A percentile compares a stretch with the other conserved stretches of the same genome.
These are phyloP conservation scores for Apiotrichum laibachii DNA, from an alignment of 1,284 basidiomycete species.

Conservation along the genomic window DNA sequence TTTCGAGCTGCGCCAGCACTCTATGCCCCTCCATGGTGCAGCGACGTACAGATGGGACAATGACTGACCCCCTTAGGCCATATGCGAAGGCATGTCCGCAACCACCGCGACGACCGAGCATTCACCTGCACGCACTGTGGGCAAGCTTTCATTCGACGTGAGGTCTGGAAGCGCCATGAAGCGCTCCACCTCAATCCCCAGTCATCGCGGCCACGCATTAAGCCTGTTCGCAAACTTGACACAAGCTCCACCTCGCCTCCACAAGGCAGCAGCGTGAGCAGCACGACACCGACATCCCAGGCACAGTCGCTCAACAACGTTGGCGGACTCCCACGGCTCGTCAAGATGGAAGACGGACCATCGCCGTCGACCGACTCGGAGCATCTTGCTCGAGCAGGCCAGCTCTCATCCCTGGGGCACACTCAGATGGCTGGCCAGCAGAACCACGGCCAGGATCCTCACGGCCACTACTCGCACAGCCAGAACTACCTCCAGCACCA, in stretches of 20 bases:
- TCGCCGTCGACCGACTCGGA: background rate
- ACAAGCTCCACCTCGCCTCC: background rate
- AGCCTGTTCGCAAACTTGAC: slow-evolving; percentile 10
- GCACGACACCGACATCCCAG: background rate
- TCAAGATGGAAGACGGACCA: background rate
- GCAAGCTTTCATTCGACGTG: slow-evolving; percentile 13
- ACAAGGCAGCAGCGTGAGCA: background rate
- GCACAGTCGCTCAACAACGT: background rate
- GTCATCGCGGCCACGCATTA: slow-evolving; percentile 14
- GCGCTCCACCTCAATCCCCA: slow-evolving; percentile 16
- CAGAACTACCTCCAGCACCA: background rate
- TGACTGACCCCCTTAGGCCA: slow-evolving; percentile 4
- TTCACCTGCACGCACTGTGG: slow-evolving; percentile 17
- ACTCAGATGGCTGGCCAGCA: background rate
- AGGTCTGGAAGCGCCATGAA: slow-evolving; percentile 18
- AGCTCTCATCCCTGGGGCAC: background rate
- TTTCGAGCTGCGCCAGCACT: too few species aligned
- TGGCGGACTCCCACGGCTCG: background rate
- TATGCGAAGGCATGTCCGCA: slow-evolving; percentile 15
- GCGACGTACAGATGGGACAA: background rate
- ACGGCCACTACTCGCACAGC: background rate
- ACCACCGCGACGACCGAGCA: slow-evolving; percentile 10
- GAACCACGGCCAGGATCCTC: background rate
- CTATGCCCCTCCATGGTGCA: background rate
- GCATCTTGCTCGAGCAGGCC: background rate